phyloP scores from a whole-genome alignment of 306 rosid genomes.

The Lagenaria siceraria region DNA sequence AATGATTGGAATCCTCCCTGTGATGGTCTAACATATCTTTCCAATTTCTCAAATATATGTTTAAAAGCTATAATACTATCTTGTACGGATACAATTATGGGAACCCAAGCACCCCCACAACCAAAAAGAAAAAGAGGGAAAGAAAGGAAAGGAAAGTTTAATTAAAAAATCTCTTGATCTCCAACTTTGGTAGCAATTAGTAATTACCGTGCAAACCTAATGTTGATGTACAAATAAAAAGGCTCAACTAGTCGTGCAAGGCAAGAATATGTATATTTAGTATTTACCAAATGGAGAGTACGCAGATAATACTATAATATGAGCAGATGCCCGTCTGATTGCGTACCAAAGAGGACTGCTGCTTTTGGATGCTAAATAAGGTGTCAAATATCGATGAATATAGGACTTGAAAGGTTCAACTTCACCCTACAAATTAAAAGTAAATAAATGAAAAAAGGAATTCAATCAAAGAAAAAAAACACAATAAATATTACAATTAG shows the following conservation, averaged over 20 bases:
- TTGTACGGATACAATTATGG: neutral
- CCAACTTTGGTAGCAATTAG: neutral
- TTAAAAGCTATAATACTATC: neutral
- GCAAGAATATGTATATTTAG: neutral
- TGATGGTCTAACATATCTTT: neutral
- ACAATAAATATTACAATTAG: neutral
- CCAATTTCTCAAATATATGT: neutral
- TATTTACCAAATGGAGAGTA: constrained; percentile 81
- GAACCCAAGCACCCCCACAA: neutral
- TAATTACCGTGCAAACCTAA: neutral
- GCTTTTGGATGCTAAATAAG: constrained; percentile 70
- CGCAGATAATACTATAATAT: constrained; percentile 79
- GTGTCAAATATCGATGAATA: constrained; percentile 65
- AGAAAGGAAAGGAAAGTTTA: neutral
- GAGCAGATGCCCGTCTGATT: constrained; percentile 90
- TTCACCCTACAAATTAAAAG: constrained; percentile 51
- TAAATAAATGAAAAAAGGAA: neutral
- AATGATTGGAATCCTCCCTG: neutral
- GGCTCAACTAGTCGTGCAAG: neutral
- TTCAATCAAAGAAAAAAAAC: neutral
- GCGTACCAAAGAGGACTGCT: constrained; percentile 95
- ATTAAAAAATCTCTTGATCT: neutral
- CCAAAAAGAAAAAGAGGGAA: neutral
- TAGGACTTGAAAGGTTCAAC: constrained; percentile 68
- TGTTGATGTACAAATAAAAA: neutral